Base-by-base conservation (phyloP, 257 asterid species). In the Scutellaria minor region DNA sequence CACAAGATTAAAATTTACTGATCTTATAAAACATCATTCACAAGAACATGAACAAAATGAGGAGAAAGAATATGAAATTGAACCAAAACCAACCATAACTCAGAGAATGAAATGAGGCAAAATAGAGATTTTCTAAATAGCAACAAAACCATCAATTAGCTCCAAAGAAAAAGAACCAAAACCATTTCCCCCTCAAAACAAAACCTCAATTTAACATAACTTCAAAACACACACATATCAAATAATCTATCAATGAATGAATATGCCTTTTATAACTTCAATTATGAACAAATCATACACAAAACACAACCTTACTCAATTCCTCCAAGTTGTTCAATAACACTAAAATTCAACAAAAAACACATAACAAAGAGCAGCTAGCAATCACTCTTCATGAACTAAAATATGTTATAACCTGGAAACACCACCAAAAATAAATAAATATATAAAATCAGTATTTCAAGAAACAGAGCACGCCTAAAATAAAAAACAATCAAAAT, bases 381-480 rank as follows among this genome's bases (percentile, higher is more conserved):
- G 18, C 3, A n/a, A 78, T 42, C 7, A 44, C 14, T 40, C 63
- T 61, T 54, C 20, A 55, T 40, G 73, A 64, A 46, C 18, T 24
- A 39, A n/a, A 63, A 48, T 2, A 51, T 39, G 41, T 41, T n/a
- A 11, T 54, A 41, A 61, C 42, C 4, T 10, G 10, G 13, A n/a
- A 40, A 18, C 11, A 2, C 24, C 14, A n/a, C 1, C 31, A 44
- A 57, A 51, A 53, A 53, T 2, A 27, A 2, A 52, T 0, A 45
- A 11, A 13, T 12, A 3, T 12, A 47, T 18, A 47, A 47, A 10
- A 5, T 44, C 15, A 60, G 41, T 7, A 44, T 56, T 45, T 13
- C 73, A 37, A 66, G 54, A 75, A 75, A 68, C 79, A 60, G 70
- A 59, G 70, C 75, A 50, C 37, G 22, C 56, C 63, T 9, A 37